Evolutionary conservation across 192 early-diverging fungal species (phyloP), one percentile per base, ranked within the genome.

Genomic region (Chytriomyces hyalinus): DNA sequence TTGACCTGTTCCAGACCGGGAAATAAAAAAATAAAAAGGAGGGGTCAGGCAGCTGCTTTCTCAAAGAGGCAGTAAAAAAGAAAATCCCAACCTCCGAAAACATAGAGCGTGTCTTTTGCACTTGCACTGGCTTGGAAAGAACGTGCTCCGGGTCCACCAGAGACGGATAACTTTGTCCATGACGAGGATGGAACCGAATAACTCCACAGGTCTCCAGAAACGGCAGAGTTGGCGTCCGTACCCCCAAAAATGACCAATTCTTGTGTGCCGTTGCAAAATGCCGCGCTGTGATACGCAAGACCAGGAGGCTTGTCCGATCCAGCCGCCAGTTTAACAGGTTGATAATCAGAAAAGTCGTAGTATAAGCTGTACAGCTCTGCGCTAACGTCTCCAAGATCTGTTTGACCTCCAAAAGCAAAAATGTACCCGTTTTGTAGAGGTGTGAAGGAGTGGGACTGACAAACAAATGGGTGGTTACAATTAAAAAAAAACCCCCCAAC

Each of bases 341-440:
- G 11, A 24, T 36, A 74, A 15, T 74, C 26, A 6, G 45, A 11
- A 64, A 48, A 26, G 64, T 74, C 72, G 47, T 64, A 15, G 17
- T 64, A 8, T 3, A 63, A 74, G 13, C 28, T 22, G 61, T 74
- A 74, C 24, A 74, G 45, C 8, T 64, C 22, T 24, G 22, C 11
- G 61, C 47, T 74, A 45, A 64, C 4, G 8, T 24, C 61, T 45
- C 72, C 72, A 22, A 13, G 17, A 8, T 9, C 57, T 4, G 9
- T 61, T 63, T 63, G 72, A 10, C 72, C 72, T 11, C 72, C 72
- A 46, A 63, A 74, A 63, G 64, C 24, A 59, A 74, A 17, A 47
- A 74, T 64, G n/a, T 36, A 7, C 17, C 48, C 48, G 26, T 48
- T n/a, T 43, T 22, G 43, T 10, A 74, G 59, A 22, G 48, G 20